A percentile compares a stretch with the other conserved stretches of the same genome.
phyloP scores from a whole-genome alignment of 176 grass and related monocot genomes.

The Tillandsia fasciculata region DNA sequence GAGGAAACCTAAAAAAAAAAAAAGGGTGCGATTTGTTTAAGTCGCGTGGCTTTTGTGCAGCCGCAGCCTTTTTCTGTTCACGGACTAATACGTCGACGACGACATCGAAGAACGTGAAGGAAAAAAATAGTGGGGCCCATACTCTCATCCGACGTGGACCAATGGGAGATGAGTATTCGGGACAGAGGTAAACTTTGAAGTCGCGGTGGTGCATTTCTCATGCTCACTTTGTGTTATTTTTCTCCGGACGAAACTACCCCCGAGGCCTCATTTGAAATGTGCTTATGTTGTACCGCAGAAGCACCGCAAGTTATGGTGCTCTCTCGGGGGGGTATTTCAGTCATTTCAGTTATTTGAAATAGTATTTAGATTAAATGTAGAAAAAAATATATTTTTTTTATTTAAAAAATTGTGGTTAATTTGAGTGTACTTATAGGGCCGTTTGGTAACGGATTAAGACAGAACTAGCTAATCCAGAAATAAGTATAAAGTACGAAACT shows the following conservation, averaged over 20 bases:
- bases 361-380: no score
- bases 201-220: conserved; percentile 9
- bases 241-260: conserved; percentile 25
- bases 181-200: not conserved
- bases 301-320: not conserved
- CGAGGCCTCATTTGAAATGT: not conserved
- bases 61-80: not conserved
- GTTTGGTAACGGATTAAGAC: no score
- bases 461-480: no score
- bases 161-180: not conserved
- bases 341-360: no score
- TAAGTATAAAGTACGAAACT: no score
- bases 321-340: not conserved
- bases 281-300: not conserved
- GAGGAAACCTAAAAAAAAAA: conserved; percentile 17
- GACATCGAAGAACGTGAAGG: no score
- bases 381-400: no score
- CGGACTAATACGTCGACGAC: no score
- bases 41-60: conserved; percentile 18
- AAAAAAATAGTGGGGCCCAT: not conserved
- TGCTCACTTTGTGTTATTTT: conserved; percentile 10
- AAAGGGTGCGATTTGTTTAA: conserved; percentile 11
- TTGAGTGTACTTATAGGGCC: no score
- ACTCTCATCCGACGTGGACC: no score
- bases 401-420: no score